phyloP scores from a whole-genome alignment of 345 rosid species.

The Gossypium raimondii region DNA sequence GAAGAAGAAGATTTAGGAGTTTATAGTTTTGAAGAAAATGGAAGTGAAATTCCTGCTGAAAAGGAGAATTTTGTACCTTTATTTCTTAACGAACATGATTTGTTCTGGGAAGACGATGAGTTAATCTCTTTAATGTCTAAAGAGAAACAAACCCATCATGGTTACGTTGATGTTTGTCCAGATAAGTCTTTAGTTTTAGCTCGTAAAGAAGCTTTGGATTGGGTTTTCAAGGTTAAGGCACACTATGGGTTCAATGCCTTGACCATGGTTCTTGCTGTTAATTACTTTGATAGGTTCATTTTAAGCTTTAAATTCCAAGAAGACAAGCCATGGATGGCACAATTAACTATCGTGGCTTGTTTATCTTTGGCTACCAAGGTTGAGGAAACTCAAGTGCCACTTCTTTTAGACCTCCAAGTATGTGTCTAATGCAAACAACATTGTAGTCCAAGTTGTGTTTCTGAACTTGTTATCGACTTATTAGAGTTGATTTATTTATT shows the following conservation, averaged over 20 bases:
- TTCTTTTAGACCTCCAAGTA: constrained; percentile 82
- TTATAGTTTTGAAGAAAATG: constrained; percentile 16
- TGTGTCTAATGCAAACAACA: constrained; percentile 14
- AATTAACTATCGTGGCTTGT: constrained; percentile 82
- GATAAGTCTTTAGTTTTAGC: constrained; percentile 41
- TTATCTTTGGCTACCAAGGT: constrained; percentile 91
- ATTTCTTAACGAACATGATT: constrained; percentile 42
- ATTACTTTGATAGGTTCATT: constrained; percentile 82
- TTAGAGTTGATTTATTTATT: constrained; percentile 1
- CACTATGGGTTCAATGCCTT: constrained; percentile 60
- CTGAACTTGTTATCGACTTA: constrained; percentile 4
- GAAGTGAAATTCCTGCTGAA: constrained; percentile 22
- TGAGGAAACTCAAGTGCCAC: constrained; percentile 82
- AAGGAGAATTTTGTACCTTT: constrained; percentile 46
- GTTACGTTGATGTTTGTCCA: constrained; percentile 21
- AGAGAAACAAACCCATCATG: constrained; percentile 47
- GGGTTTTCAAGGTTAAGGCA: constrained; percentile 66
- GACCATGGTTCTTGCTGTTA: constrained; percentile 73
- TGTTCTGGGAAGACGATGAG: constrained; percentile 67
- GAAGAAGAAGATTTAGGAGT: constrained; percentile 48
- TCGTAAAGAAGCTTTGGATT: constrained; percentile 63
- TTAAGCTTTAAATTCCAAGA: constrained; percentile 45
- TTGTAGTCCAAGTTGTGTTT: constrained; percentile 23
- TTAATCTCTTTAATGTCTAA: constrained; percentile 47
- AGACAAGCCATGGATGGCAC: constrained; percentile 93